Evolutionary conservation across 2,329 filamentous ascomycete genomes (phyloP).

Genomic region (Fusarium cicatricum): DNA sequence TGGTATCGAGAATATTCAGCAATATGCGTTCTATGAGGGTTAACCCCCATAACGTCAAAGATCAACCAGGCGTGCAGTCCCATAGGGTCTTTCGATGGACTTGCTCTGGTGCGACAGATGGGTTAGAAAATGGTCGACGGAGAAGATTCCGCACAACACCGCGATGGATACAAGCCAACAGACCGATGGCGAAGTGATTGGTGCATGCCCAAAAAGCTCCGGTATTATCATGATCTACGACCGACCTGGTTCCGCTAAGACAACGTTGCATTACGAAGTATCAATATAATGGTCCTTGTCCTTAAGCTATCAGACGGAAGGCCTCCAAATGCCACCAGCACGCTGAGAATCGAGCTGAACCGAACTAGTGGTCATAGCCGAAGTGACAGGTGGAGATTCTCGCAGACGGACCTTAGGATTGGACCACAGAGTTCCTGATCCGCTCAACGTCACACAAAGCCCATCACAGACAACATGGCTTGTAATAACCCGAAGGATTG

Average conservation of each 20-base stretch:
- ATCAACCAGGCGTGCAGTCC: neutral
- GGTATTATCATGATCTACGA: constrained; percentile 1
- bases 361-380: constrained; percentile 33
- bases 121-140: neutral
- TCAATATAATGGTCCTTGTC: neutral
- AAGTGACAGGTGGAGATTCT: constrained; percentile 32
- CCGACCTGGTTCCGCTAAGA: constrained; percentile 2
- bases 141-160: neutral
- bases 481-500: too few relatives aligned
- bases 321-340: constrained; percentile 11
- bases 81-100: neutral
- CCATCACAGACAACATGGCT: constrained; percentile 2
- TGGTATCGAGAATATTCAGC: neutral
- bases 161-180: neutral
- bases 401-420: constrained; percentile 18
- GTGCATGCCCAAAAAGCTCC: constrained; percentile 1
- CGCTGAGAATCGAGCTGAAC: constrained; percentile 24
- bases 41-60: neutral
- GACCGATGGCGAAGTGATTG: neutral
- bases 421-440: constrained; percentile 10
- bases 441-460: constrained; percentile 16
- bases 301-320: neutral
- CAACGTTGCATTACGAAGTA: constrained; percentile 6
- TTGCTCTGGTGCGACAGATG: neutral
- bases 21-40: too few relatives aligned